Conservation (phyloP, 2,329 filamentous ascomycete genomes). For the Cladosporium cucumerinum region DNA sequence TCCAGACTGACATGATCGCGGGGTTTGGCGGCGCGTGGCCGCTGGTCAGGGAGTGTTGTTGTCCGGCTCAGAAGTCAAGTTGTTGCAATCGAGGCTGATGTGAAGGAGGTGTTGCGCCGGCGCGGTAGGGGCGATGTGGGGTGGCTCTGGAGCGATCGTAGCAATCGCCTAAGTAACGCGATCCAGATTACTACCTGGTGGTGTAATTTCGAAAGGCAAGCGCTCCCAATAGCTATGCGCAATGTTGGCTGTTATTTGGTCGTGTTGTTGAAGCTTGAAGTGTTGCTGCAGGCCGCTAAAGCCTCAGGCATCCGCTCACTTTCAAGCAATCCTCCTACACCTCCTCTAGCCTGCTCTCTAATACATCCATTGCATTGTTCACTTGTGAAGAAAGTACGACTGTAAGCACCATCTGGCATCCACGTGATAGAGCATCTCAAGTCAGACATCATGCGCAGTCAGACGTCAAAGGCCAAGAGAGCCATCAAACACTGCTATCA, state of each 20-base stretch:
- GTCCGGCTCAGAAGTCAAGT: not conserved
- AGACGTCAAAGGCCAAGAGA: not conserved
- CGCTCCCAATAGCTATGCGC: not conserved
- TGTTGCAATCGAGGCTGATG: not conserved
- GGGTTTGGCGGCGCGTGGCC: not conserved
- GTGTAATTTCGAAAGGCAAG: not conserved
- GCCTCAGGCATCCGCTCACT: not conserved
- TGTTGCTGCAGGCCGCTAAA: not conserved
- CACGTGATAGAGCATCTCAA: not conserved
- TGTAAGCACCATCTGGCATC: not conserved
- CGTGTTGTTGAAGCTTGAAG: not conserved
- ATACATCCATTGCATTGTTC: not conserved
- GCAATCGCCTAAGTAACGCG: not conserved
- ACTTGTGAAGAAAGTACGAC: not conserved
- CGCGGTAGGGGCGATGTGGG: not conserved
- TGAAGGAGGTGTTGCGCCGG: not conserved
- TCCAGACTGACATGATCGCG: conserved; percentile 71
- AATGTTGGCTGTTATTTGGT: not conserved
- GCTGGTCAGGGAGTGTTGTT: not conserved
- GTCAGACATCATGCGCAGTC: not conserved
- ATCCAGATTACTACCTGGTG: not conserved
- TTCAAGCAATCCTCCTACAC: not conserved
- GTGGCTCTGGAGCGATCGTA: not conserved
- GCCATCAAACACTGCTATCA: not conserved
- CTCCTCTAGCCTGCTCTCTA: not conserved